A percentile compares a stretch with the other conserved stretches of the same genome.
These are phyloP conservation scores for Ceratobasidium sp. DNA, from an alignment of 1,284 basidiomycete genomes.

Conservation along the genomic window DNA sequence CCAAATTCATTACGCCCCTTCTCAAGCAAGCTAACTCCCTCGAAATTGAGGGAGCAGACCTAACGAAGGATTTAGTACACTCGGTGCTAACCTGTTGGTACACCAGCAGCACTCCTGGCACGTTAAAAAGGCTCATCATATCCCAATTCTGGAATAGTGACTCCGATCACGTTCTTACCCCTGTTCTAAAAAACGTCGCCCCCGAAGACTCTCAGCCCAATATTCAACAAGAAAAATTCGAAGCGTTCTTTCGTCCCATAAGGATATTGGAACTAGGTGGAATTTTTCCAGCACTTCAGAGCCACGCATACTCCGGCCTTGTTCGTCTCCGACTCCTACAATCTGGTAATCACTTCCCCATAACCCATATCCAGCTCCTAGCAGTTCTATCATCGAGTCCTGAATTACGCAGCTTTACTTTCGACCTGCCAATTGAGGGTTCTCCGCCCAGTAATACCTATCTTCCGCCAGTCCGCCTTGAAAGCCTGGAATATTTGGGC, in stretches of 20 bases:
- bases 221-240: neutral
- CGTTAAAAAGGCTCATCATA: neutral
- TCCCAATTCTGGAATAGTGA: neutral
- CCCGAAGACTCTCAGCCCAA: neutral
- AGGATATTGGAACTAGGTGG: neutral
- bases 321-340: neutral
- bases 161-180: neutral
- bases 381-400: neutral
- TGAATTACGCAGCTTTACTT: neutral
- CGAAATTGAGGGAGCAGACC: neutral
- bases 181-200: neutral
- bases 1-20: neutral
- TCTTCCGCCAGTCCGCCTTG: neutral
- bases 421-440: neutral
- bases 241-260: neutral
- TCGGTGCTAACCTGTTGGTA: neutral
- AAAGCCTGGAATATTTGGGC: neutral
- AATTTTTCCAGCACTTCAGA: neutral
- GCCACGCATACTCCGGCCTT: conserved; percentile 12
- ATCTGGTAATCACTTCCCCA: neutral
- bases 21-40: neutral
- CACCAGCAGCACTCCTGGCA: neutral
- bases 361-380: neutral
- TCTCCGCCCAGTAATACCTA: neutral
- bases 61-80: no score